Percentiles rank a stretch among this genome's conserved stretches.
These are phyloP conservation scores for Salmacisia buchloeana DNA, from an alignment of 1,284 basidiomycete genomes.

Conservation along the genomic window DNA sequence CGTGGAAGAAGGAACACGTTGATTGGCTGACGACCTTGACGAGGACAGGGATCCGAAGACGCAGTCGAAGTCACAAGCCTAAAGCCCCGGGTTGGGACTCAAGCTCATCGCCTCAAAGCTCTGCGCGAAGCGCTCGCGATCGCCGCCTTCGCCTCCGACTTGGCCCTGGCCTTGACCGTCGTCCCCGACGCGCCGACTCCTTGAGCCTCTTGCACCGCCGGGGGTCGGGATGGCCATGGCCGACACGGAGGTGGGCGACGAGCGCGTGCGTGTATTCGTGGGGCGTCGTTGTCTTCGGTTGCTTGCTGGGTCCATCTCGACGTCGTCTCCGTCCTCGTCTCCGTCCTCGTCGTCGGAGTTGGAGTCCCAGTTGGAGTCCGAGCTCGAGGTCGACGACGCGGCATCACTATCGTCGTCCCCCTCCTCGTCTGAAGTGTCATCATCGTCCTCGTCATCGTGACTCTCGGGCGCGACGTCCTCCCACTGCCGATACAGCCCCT, in stretches of 20 bases:
- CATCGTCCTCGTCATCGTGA: conserved; percentile 31
- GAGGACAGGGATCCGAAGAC: no score
- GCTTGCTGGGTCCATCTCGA: neutral
- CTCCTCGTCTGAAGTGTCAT: conserved; percentile 17
- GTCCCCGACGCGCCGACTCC: neutral
- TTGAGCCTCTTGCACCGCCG: conserved; percentile 11
- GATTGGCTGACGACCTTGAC: no score
- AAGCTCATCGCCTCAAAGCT: conserved; percentile 46
- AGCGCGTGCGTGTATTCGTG: neutral
- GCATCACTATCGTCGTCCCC: conserved; percentile 44
- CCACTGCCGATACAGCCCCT: conserved; percentile 58
- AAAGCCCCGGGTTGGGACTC: conserved; percentile 29
- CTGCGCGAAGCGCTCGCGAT: conserved; percentile 30
- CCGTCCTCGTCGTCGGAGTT: conserved; percentile 40
- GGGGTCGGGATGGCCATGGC: neutral
- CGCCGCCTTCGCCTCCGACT: conserved; percentile 17
- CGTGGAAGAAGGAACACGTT: no score
- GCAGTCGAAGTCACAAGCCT: no score
- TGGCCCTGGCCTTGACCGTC: neutral
- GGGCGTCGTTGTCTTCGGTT: neutral
- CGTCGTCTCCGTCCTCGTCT: conserved; percentile 17
- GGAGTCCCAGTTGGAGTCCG: conserved; percentile 9
- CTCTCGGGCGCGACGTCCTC: conserved; percentile 52
- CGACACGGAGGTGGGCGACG: conserved; percentile 16
- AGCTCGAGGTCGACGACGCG: neutral